phyloP scores from a whole-genome alignment of 257 asterid genomes.

The Solanum pinnatisectum region DNA sequence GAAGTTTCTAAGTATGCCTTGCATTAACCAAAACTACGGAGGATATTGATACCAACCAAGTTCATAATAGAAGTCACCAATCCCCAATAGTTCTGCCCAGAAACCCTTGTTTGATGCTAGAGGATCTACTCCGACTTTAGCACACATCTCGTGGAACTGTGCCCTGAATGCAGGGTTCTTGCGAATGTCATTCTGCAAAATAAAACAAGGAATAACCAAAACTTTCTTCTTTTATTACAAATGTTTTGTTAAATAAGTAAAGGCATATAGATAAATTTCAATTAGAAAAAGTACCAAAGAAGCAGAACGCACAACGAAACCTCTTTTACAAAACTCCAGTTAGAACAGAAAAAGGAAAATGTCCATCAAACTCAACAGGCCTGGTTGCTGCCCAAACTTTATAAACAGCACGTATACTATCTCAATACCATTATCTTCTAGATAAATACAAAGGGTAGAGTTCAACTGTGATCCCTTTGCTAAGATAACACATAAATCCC shows the following conservation, averaged over 20 bases:
- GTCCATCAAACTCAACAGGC: not conserved
- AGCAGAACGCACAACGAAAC: not conserved
- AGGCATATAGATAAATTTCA: not conserved
- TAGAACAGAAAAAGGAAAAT: not conserved
- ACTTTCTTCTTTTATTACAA: not conserved
- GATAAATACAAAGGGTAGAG: not conserved
- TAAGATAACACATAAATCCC: not conserved
- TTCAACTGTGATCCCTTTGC: not conserved
- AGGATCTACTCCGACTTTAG: slow-evolving; percentile 98
- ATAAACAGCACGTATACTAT: not conserved
- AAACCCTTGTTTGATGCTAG: slow-evolving; percentile 97
- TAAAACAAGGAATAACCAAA: not conserved
- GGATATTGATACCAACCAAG: slow-evolving; percentile 60
- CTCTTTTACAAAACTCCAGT: not conserved
- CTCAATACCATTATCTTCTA: not conserved
- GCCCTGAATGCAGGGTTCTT: slow-evolving; percentile 94
- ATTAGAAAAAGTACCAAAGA: not conserved
- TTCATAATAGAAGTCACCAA: slow-evolving; percentile 96
- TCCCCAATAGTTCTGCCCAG: slow-evolving; percentile 97
- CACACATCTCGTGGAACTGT: slow-evolving; percentile 99
- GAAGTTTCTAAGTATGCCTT: not conserved
- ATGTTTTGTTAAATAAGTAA: not conserved
- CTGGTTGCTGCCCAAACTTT: not conserved
- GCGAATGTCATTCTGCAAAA: slow-evolving; percentile 82
- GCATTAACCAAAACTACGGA: not conserved